Conservation (phyloP, 192 early-diverging fungal species). For the Coemansia interrupta region DNA sequence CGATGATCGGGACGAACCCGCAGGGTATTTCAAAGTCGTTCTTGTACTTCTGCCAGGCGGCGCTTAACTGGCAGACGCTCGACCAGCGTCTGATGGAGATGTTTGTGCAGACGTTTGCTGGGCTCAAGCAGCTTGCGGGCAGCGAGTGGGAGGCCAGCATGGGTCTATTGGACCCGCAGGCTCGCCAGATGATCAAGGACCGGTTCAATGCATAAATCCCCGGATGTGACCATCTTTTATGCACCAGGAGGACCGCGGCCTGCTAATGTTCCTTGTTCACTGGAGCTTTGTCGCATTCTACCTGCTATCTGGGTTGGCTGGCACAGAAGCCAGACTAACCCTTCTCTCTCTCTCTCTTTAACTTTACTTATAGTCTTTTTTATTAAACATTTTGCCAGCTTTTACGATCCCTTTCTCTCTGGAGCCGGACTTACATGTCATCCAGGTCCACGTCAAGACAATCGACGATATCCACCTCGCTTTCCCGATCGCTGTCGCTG, state of each 20-base stretch:
- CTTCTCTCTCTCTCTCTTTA: background rate
- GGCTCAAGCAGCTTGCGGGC: conserved; percentile 50
- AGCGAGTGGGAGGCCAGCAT: conserved; percentile 48
- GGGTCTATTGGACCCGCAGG: conserved; percentile 40
- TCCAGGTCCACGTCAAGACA: conserved; percentile 48
- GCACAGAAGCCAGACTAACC: background rate
- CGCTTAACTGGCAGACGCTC: conserved; percentile 72
- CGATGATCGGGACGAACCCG: conserved; percentile 88
- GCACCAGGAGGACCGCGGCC: background rate
- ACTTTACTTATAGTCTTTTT: conserved; percentile 22
- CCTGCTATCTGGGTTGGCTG: no score
- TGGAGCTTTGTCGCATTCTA: no score
- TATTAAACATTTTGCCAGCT: conserved; percentile 5
- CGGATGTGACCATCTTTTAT: background rate
- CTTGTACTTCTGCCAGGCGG: conserved; percentile 75
- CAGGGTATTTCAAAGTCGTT: conserved; percentile 72
- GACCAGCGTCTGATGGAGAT: conserved; percentile 41
- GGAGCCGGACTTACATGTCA: conserved; percentile 43
- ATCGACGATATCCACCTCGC: conserved; percentile 31
- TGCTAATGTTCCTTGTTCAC: no score
- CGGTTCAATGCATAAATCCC: conserved; percentile 38
- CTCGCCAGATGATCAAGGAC: conserved; percentile 41
- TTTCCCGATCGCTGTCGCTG: background rate
- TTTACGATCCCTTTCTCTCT: background rate
- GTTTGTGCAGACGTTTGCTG: conserved; percentile 53